Conservation (phyloP, 768 basidiomycete species). For the Amanita muscaria region DNA sequence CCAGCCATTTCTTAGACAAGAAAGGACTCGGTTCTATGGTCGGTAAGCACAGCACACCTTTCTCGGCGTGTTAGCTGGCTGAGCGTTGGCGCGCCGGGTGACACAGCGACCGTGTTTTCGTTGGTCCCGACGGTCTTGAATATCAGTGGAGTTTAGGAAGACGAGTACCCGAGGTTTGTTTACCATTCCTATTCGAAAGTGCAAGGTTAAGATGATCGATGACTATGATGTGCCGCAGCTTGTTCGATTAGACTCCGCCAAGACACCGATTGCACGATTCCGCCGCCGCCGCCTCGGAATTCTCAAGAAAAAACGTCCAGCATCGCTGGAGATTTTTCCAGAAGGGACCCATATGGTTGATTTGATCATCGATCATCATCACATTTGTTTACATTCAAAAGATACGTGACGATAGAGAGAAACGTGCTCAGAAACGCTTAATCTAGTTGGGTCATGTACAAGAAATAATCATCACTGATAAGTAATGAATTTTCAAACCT, state of each 20-base stretch:
- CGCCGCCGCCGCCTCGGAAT: constrained; percentile 9
- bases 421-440: too few species aligned
- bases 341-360: constrained; percentile 22
- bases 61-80: background rate
- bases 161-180: constrained; percentile 14
- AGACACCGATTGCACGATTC: constrained; percentile 14
- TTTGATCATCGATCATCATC: constrained; percentile 20
- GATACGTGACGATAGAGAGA: constrained; percentile 18
- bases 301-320: constrained; percentile 9
- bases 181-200: background rate
- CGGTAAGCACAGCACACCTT: constrained; percentile 13
- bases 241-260: constrained; percentile 2
- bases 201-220: background rate
- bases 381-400: constrained; percentile 25
- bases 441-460: too few species aligned
- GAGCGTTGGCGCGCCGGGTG: too few species aligned
- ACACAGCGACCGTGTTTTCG: constrained; percentile 24
- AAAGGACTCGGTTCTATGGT: constrained; percentile 10
- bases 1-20: constrained; percentile 13
- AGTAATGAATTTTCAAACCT: too few species aligned
- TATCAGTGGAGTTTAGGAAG: constrained; percentile 25
- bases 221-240: background rate
- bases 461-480: too few species aligned
- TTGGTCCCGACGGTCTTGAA: constrained; percentile 22
- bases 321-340: constrained; percentile 20